Percentiles rank a stretch among this genome's conserved stretches.
These are phyloP conservation scores for Linanthus parryae DNA, from an alignment of 148 eudicot genomes.

Conservation along the genomic window DNA sequence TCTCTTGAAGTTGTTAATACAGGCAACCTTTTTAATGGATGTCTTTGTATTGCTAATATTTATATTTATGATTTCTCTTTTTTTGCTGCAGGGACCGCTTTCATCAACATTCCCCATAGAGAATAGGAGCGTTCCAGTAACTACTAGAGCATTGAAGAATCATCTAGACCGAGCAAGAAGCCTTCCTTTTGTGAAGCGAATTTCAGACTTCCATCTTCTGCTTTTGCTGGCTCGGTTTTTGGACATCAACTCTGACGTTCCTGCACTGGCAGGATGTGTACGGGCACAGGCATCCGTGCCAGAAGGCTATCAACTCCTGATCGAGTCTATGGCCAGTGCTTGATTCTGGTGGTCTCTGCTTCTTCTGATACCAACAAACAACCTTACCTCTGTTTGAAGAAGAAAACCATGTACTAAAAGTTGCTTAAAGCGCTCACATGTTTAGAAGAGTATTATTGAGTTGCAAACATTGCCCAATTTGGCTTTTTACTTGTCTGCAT, in stretches of 20 bases:
- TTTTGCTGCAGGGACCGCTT: constrained; percentile 71
- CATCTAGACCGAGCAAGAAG: constrained; percentile 71
- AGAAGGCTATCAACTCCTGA: constrained; percentile 89
- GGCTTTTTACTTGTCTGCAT: too few relatives aligned
- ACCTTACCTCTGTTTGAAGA: too few relatives aligned
- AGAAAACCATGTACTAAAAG: too few relatives aligned
- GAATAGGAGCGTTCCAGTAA: constrained; percentile 60
- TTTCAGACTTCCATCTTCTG: constrained; percentile 90
- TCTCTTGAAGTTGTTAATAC: too few relatives aligned
- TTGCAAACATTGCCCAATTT: too few relatives aligned
- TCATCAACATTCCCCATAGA: constrained; percentile 74
- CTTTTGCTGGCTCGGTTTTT: constrained; percentile 56
- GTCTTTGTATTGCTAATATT: too few relatives aligned
- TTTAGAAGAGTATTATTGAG: too few relatives aligned
- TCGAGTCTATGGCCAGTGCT: constrained; percentile 82
- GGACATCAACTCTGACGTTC: constrained; percentile 74
- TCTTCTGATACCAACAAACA: too few relatives aligned
- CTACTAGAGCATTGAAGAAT: constrained; percentile 55
- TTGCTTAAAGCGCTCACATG: too few relatives aligned
- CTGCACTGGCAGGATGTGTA: constrained; percentile 71
- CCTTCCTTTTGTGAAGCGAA: constrained; percentile 75
- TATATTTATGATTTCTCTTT: too few relatives aligned
- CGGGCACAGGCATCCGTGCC: constrained; percentile 53
- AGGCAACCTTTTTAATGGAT: too few relatives aligned
- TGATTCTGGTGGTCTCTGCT: too few relatives aligned